Evolutionary conservation across 164 flowering plant genomes (phyloP).

Genomic region (Nymphaea thermarum): DNA sequence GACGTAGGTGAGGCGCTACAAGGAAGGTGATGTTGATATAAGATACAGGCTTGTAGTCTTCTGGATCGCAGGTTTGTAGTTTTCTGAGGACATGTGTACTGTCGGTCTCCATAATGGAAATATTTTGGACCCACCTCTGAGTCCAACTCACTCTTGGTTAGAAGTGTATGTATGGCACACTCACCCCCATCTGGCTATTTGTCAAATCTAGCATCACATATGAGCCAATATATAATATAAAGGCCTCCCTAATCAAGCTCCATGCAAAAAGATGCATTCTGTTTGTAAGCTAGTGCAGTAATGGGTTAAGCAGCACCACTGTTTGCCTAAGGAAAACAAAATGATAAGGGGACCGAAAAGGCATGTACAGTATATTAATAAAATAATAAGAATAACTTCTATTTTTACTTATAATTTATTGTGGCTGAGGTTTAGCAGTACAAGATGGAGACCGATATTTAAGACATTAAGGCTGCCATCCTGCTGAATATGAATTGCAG

Average conservation of each 20-base stretch:
- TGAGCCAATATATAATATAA: neutral
- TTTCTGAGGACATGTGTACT: neutral
- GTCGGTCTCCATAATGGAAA: neutral
- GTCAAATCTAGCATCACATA: neutral
- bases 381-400: no score
- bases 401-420: no score
- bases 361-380: no score
- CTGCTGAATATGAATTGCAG: no score
- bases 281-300: neutral
- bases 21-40: neutral
- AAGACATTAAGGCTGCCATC: no score
- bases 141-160: neutral
- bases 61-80: neutral
- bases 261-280: neutral
- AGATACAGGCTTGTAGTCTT: neutral
- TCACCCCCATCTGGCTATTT: neutral
- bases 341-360: no score
- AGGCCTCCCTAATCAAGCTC: neutral
- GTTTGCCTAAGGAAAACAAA: no score
- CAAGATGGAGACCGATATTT: no score
- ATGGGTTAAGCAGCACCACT: no score
- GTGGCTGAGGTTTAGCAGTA: no score
- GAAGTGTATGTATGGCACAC: neutral
- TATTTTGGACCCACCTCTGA: neutral
- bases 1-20: neutral